phyloP scores from a whole-genome alignment of 768 basidiomycete species.

The Lentinula sp. region DNA sequence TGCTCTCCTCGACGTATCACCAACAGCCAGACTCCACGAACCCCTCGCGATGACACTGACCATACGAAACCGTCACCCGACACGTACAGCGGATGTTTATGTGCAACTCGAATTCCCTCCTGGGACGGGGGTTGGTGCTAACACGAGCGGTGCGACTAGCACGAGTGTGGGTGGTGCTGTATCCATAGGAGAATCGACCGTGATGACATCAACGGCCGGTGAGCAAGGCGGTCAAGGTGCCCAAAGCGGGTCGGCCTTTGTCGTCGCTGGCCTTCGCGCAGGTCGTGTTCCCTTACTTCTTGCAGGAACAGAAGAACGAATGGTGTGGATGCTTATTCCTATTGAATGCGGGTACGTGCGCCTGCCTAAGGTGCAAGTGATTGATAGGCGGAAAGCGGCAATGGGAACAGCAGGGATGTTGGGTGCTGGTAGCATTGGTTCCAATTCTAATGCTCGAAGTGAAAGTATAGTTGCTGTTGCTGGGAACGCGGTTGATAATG shows the following conservation, averaged over 20 bases:
- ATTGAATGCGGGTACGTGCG: slow-evolving; percentile 66
- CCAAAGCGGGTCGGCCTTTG: slow-evolving; percentile 56
- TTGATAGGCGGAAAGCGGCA: slow-evolving; percentile 36
- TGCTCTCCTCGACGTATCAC: slow-evolving; percentile 59
- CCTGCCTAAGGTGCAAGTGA: slow-evolving; percentile 57
- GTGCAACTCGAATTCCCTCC: slow-evolving; percentile 59
- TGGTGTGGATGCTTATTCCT: slow-evolving; percentile 67
- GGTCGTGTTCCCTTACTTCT: slow-evolving; percentile 67
- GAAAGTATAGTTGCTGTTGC: background rate
- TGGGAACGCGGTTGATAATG: background rate
- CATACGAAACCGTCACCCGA: slow-evolving; percentile 60
- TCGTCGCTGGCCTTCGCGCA: slow-evolving; percentile 69
- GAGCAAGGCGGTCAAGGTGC: background rate
- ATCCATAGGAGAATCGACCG: background rate
- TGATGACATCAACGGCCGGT: background rate
- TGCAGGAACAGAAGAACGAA: slow-evolving; percentile 60
- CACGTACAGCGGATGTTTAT: slow-evolving; percentile 61
- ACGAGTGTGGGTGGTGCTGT: background rate
- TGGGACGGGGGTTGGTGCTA: slow-evolving; percentile 20
- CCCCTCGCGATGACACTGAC: slow-evolving; percentile 50
- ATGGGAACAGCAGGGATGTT: slow-evolving; percentile 16
- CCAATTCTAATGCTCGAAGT: background rate
- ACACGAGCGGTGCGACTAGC: slow-evolving; percentile 3
- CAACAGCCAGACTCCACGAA: slow-evolving; percentile 57
- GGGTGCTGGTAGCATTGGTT: slow-evolving; percentile 15